Evolutionary conservation across 2,329 filamentous ascomycete species (phyloP).

Genomic region (Cryphonectria japonica): DNA sequence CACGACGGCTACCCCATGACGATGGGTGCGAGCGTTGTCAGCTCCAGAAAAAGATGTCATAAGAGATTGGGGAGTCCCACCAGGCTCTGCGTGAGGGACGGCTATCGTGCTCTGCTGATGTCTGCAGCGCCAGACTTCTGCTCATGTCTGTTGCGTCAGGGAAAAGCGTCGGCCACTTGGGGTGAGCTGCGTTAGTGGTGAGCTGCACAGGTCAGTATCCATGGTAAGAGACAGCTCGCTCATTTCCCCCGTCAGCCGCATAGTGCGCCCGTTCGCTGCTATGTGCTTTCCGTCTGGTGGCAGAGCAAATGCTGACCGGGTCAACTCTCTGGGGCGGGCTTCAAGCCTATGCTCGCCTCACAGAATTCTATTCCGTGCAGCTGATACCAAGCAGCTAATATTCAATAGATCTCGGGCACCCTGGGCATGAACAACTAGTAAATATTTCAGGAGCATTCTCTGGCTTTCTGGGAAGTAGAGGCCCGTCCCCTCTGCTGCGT

Average conservation of each 20-base stretch:
- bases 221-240: neutral
- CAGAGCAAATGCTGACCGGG: conserved; percentile 2
- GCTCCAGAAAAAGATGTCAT: neutral
- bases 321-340: neutral
- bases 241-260: neutral
- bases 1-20: neutral
- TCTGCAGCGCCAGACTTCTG: neutral
- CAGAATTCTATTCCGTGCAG: neutral
- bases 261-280: neutral
- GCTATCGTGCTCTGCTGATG: neutral
- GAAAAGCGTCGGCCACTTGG: neutral
- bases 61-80: too few species aligned
- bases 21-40: neutral
- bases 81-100: neutral
- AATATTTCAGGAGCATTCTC: neutral
- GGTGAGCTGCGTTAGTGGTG: neutral
- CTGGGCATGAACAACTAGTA: neutral
- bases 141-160: neutral
- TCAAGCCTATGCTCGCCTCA: neutral
- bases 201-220: neutral
- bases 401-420: neutral
- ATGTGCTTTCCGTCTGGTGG: neutral
- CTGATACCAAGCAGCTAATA: neutral
- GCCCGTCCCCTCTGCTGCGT: neutral
- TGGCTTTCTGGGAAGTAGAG: neutral